phyloP scores from a whole-genome alignment of 2,329 filamentous ascomycete species.

The Onygenales sp. region DNA sequence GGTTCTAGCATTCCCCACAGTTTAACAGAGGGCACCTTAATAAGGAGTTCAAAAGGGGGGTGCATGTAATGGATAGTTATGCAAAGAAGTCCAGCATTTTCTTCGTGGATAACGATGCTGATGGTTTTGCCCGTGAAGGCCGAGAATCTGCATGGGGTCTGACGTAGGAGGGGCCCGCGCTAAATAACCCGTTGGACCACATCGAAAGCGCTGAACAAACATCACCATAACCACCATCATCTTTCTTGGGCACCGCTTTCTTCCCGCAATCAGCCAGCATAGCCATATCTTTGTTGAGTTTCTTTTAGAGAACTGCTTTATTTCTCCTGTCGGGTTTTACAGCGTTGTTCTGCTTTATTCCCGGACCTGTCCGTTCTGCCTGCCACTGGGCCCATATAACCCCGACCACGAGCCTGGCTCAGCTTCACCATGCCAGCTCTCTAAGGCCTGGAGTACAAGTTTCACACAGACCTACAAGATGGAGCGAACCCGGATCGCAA shows the following conservation, averaged over 20 bases:
- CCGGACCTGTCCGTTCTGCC: neutral
- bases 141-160: neutral
- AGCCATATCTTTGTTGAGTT: too few species aligned
- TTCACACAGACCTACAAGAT: conserved; percentile 3
- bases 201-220: neutral
- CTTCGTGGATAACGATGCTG: neutral
- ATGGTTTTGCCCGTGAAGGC: neutral
- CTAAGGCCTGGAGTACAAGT: neutral
- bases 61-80: too few species aligned
- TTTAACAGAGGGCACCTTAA: too few species aligned
- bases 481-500: conserved; percentile 13
- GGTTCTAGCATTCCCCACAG: too few species aligned
- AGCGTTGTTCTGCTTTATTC: neutral
- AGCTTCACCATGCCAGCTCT: neutral
- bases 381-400: neutral
- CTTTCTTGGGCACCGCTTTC: too few species aligned
- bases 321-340: neutral
- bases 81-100: neutral
- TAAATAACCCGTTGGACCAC: neutral
- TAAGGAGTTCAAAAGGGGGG: too few species aligned
- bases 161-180: neutral
- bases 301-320: neutral
- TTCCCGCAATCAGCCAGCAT: too few species aligned
- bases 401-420: neutral
- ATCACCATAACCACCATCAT: neutral